These are phyloP conservation scores for Termitomyces sp. DNA, from an alignment of 768 basidiomycete species.

Conservation along the genomic window DNA sequence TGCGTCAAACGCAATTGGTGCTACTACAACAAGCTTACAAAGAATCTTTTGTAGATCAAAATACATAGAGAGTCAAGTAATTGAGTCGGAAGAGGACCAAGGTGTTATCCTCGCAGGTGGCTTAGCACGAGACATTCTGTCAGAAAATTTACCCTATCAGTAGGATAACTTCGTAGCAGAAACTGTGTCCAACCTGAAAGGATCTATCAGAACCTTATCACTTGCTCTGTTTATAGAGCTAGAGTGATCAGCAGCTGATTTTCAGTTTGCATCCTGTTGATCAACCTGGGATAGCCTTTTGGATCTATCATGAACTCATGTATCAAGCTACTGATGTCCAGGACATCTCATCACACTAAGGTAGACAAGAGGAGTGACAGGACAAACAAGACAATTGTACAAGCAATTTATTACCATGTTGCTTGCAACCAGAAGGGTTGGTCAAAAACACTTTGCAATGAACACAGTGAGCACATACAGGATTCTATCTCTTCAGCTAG, in stretches of 20 bases:
- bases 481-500: no score
- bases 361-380: no score
- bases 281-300: no score
- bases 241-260: not conserved
- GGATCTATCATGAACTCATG: no score
- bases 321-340: no score
- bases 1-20: constrained; percentile 16
- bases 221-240: not conserved
- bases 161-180: not conserved
- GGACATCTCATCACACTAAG: no score
- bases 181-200: not conserved
- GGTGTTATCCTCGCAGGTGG: constrained; percentile 28
- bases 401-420: no score
- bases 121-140: constrained; percentile 27
- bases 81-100: constrained; percentile 25
- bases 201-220: not conserved
- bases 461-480: no score
- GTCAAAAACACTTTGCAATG: no score
- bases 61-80: constrained; percentile 12
- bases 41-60: constrained; percentile 15
- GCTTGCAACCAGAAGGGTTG: no score
- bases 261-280: no score
- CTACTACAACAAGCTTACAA: not conserved
- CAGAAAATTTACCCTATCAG: not conserved
- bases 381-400: no score